Evolutionary conservation across 192 early-diverging fungal genomes (phyloP), one percentile per base, ranked within the genome.

Genomic region (Dissophora ornata): DNA sequence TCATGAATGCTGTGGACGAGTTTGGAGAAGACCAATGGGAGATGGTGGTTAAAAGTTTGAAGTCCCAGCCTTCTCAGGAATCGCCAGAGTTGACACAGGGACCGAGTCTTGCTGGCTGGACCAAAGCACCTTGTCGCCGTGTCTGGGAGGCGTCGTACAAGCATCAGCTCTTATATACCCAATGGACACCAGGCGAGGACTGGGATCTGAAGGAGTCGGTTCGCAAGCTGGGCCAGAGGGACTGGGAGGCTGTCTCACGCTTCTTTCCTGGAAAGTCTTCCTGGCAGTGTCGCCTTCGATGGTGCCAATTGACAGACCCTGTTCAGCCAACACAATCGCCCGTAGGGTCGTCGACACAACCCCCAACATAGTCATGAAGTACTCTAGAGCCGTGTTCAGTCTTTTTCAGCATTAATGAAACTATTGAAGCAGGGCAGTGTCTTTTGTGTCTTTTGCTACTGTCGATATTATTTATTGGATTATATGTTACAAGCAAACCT

Each of bases 231-330:
- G 73, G 73, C 2, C 21, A 42, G 29, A 24, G 19, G 18, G 38
- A 67, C 25, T 77, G 73, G 73, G n/a, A 50, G 5, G 1, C 45
- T 0, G 58, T 62, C 26, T 55, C 64, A 4, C 57, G 65, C 15
- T 77, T 67, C 42, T 77, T 77, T 64, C 73, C 73, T 30, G 73
- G 58, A 33, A 77, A 77, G 25, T 49, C 64, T 4, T 34, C 58
- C 7, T 77, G 73, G 73, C 63, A 67, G n/a, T 77, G 73, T 56
- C 73, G 73, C 5, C 73, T 77, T 6, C 73, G 73, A 4, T 77
- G 73, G 73, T 77, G 73, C 32, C 59, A 71, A 26, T 19, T 71
- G 46, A 71, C 69, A 10, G 69, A 71, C 21, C 59, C 59, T 33
- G 24, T 54, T 2, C 34, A 47, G 12, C 19, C 25, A 57, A n/a